These are phyloP conservation scores for Aspergillus jensenii DNA, from an alignment of 2,329 filamentous ascomycete species.

Conservation along the genomic window DNA sequence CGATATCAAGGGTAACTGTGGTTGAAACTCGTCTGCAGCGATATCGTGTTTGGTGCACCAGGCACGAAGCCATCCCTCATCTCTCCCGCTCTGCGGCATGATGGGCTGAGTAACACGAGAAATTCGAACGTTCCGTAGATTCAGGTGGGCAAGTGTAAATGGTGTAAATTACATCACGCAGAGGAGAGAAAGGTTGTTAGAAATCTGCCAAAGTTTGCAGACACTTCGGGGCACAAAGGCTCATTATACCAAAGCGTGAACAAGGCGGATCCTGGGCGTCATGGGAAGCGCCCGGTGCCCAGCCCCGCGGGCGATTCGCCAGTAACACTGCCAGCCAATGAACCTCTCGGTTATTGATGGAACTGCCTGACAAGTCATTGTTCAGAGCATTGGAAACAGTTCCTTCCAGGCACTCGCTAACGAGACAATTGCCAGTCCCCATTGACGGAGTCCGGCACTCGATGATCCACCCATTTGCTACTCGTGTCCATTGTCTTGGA, in stretches of 20 bases:
- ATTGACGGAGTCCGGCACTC: background rate
- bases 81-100: conserved; percentile 8
- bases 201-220: background rate
- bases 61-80: conserved; percentile 10
- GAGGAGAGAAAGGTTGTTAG: background rate
- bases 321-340: background rate
- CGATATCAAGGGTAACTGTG: background rate
- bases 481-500: background rate
- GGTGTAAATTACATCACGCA: background rate
- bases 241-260: background rate
- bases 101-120: background rate
- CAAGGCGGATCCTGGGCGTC: conserved; percentile 6
- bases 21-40: background rate
- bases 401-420: background rate
- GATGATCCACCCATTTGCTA: background rate
- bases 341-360: background rate
- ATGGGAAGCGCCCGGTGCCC: conserved; percentile 9
- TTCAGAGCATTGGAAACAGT: background rate
- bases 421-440: background rate
- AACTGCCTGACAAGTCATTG: conserved; percentile 2
- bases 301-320: conserved; percentile 6
- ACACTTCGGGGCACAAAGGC: background rate
- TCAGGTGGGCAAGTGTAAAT: background rate
- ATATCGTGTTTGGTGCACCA: conserved; percentile 6
- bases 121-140: background rate